Base-by-base conservation (phyloP, 2,329 filamentous ascomycete genomes). In the Phaeosphaeriaceae sp. region DNA sequence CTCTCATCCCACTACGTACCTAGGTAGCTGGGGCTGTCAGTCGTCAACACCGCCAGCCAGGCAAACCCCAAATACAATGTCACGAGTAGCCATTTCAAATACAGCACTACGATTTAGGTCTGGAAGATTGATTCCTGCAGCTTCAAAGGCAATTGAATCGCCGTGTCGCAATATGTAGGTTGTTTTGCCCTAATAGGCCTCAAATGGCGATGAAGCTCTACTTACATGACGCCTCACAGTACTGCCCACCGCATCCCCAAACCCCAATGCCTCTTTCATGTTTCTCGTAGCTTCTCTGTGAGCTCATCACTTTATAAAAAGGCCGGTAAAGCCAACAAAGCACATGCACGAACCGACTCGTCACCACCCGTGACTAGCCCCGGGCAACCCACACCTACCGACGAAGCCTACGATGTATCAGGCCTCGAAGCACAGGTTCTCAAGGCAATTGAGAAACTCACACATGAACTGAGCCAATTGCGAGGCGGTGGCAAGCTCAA, bases 401-500 rank as follows among this genome's bases (percentile, higher is more conserved):
- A 79, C 47, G 83, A 88, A 63, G 82, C 85, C 1, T 83, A 79
- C 64, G 84, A 89, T 70, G 82, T 88, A 59, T 78, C 81, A 4
- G 70, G 74, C 8, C 74, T 89, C 3, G 78, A 87, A 54, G 63
- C 74, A 0, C 79, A 81, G 8, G 84, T 89, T 45, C 73, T 78
- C 11, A 77, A 77, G 46, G 78, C 81, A 0, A 72, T 85, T 9
- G 77, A 82, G 46, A 79, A 77, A 42, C 74, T 90, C 18, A 84
- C 83, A 54, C 80, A 82, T 58, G 83, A 87, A 8, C 73, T 89
- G 1, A 78, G 81, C 1, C 86, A 86, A 65, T 74, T 89, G 11
- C 77, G 85, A 4, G 79, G 82, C 0, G 84, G 85, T 5, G 86
- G 86, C 0, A 74, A 84, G 20, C 80, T 87, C 64, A 87, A 86